Percentiles rank a stretch among this genome's conserved stretches.
phyloP scores from a whole-genome alignment of 2,329 filamentous ascomycete species.

The Botrytis cinerea region DNA sequence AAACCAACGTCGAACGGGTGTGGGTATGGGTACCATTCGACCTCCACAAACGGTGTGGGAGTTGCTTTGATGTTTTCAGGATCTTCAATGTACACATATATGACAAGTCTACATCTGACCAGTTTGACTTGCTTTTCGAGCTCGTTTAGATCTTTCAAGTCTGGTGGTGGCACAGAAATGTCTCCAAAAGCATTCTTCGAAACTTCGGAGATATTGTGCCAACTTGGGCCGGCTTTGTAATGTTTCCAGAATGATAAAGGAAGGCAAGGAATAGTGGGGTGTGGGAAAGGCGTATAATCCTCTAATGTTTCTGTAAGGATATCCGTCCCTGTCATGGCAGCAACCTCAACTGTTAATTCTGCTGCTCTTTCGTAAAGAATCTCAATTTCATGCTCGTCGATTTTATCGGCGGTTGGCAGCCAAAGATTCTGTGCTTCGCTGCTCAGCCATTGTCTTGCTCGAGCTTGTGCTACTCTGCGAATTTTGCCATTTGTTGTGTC shows the following conservation, averaged over 20 bases:
- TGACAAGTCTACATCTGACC: background rate
- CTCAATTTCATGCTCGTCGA: background rate
- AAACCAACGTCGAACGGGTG: accelerated
- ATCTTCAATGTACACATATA: background rate
- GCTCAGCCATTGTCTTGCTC: background rate
- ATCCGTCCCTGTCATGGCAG: background rate
- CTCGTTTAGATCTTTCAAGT: background rate
- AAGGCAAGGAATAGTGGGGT: background rate
- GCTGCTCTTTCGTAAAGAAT: background rate
- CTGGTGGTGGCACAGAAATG: background rate
- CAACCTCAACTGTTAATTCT: background rate
- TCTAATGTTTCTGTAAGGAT: background rate
- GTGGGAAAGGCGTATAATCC: background rate
- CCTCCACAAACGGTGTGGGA: background rate
- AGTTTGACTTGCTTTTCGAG: background rate
- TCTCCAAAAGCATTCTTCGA: background rate
- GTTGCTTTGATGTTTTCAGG: background rate
- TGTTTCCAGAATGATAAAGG: background rate
- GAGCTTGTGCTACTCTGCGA: background rate
- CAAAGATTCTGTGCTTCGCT: background rate
- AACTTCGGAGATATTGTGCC: background rate
- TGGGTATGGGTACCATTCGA: background rate
- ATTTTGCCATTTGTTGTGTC: background rate
- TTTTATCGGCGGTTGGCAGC: background rate
- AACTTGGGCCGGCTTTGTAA: background rate